Evolutionary conservation across 2,329 filamentous ascomycete genomes (phyloP).

Genomic region (Aspergillus brasiliensis): DNA sequence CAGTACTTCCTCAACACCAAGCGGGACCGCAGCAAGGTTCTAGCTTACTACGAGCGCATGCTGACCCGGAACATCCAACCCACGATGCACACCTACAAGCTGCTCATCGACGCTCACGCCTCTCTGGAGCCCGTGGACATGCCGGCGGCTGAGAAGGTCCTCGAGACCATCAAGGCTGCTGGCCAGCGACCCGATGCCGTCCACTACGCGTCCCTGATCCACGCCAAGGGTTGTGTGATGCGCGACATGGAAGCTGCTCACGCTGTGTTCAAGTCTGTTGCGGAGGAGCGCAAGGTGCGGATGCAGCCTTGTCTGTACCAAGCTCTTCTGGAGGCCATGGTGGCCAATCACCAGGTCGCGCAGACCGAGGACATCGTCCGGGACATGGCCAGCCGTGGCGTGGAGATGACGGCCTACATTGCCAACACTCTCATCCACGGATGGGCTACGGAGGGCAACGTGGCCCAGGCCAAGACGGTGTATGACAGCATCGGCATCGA

Average conservation of each 20-base stretch:
- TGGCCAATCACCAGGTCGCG: conserved; percentile 84
- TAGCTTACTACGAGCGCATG: conserved; percentile 96
- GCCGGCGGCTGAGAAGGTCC: conserved; percentile 78
- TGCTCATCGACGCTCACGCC: conserved; percentile 92
- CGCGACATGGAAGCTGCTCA: conserved; percentile 87
- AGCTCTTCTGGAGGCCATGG: conserved; percentile 94
- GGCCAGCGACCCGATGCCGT: conserved; percentile 84
- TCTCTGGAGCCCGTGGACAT: conserved; percentile 92
- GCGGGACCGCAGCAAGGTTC: conserved; percentile 89
- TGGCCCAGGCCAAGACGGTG: conserved; percentile 74
- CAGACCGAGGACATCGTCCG: conserved; percentile 73
- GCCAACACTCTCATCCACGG: conserved; percentile 98
- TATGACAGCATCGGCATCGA: conserved; percentile 76
- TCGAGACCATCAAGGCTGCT: conserved; percentile 73
- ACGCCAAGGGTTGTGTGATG: conserved; percentile 90
- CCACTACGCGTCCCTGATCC: conserved; percentile 93
- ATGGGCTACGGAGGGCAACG: conserved; percentile 83
- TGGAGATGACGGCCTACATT: conserved; percentile 94
- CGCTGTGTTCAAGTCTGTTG: conserved; percentile 77
- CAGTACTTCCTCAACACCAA: conserved; percentile 98
- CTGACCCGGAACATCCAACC: conserved; percentile 80
- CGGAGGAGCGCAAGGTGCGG: conserved; percentile 66
- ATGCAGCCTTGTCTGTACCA: conserved; percentile 89
- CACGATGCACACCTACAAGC: conserved; percentile 95
- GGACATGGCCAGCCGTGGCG: conserved; percentile 71